Evolutionary conservation across 2,329 filamentous ascomycete species (phyloP), one percentile per base, ranked within the genome.

Genomic region (Ceratocystis variospora): DNA sequence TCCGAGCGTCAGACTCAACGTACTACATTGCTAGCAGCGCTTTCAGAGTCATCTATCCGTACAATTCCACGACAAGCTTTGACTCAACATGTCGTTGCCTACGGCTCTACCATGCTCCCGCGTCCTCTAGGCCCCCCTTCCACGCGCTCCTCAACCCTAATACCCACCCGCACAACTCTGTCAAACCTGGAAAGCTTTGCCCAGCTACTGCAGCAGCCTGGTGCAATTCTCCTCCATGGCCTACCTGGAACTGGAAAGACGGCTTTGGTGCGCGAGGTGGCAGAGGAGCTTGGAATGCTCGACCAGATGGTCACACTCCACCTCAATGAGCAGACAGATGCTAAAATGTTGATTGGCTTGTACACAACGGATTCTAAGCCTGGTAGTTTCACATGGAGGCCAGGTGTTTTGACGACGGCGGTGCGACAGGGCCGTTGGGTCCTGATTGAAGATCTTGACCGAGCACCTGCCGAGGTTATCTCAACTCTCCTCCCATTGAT

Each of bases 301-400:
- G 83, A 86, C 5, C 84, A 83, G 68, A 91, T 99, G 85, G 88
- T 99, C 64, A 97, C 93, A 2, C 80, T 99, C 37, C 93, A 99
- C 75, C 79, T 99, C 44, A 99, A 99, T 73, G 94, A 97, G 75
- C 95, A 99, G 75, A 97, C 92, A 1, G 94, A 99, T 76, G 92
- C 93, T 0, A 99, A 99, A 75, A 89, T 96, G 78, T 83, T 99
- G 50, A 85, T 99, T 69, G 94, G 94, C 2, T 85, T 97, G 73
- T 97, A 99, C 76, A 89, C 93, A 0, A 94, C 91, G 25, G 92
- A 91, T 67, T 84, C 88, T 17, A 88, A 87, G 68, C 92, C 91
- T 0, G 92, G 92, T 1, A 92, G 89, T 8, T 99, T 99, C 73
- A 83, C 84, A 63, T 99, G 94, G 94, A 85, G 89, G 68, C 85